Percentiles rank a stretch among this genome's conserved stretches.
phyloP scores from a whole-genome alignment of 176 grass and related monocot species.

The Zizania latifolia region DNA sequence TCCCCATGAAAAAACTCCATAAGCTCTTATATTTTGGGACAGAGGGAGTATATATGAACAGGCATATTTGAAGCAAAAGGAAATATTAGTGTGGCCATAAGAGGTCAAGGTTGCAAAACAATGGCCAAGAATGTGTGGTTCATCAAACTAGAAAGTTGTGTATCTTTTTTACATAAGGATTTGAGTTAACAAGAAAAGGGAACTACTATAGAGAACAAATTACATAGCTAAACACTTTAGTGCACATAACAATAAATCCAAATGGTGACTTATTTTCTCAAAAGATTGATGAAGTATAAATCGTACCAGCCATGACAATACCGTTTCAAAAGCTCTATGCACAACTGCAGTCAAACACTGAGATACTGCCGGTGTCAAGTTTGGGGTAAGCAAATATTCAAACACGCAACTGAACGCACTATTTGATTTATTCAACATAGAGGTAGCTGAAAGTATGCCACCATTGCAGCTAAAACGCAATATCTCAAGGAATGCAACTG shows the following conservation, averaged over 20 bases:
- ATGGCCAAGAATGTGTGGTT: conserved; percentile 1
- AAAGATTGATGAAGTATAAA: conserved; percentile 31
- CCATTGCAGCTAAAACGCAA: conserved; percentile 91
- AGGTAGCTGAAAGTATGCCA: conserved; percentile 60
- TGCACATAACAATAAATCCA: conserved; percentile 3
- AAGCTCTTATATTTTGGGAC: too few relatives aligned
- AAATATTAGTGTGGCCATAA: conserved; percentile 1
- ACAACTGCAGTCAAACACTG: conserved; percentile 91
- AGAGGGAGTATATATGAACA: conserved; percentile 1
- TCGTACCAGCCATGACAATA: conserved; percentile 81
- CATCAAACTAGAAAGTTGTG: conserved; percentile 1
- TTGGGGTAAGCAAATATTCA: conserved; percentile 96
- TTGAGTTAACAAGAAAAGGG: not conserved
- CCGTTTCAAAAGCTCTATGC: conserved; percentile 86
- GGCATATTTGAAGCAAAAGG: not conserved
- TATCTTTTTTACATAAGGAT: conserved; percentile 5
- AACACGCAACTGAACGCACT: conserved; percentile 93
- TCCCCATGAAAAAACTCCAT: too few relatives aligned
- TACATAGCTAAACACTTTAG: not conserved
- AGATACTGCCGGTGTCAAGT: conserved; percentile 76
- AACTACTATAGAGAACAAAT: conserved; percentile 10
- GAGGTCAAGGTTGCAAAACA: conserved; percentile 11
- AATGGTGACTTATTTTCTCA: conserved; percentile 5
- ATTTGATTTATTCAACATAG: conserved; percentile 67
- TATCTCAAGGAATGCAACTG: conserved; percentile 96